A percentile compares a stretch with the other conserved stretches of the same genome.
Conservation (phyloP, 2,329 filamentous ascomycete genomes). For the Septoria petroselini region DNA sequence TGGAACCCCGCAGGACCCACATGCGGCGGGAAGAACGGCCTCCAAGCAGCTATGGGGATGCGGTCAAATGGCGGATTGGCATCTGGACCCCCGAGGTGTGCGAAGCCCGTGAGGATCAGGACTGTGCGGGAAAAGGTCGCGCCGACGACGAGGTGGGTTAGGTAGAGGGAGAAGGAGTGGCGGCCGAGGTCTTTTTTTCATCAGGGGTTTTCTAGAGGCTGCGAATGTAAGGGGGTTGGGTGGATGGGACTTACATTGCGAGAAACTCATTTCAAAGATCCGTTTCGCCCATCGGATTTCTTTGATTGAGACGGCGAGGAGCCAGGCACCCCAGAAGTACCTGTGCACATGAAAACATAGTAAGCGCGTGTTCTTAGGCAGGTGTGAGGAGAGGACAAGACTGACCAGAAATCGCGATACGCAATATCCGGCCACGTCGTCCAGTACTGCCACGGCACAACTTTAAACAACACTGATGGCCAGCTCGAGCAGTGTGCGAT, state of each 20-base stretch:
- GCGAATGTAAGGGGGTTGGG: background rate
- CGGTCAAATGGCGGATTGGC: conserved; percentile 15
- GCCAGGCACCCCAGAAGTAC: conserved; percentile 56
- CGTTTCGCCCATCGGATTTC: conserved; percentile 23
- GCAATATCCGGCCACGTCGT: background rate
- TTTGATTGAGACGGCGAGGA: conserved; percentile 18
- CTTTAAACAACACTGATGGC: conserved; percentile 11
- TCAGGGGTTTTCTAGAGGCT: background rate
- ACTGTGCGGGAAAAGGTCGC: conserved; percentile 53
- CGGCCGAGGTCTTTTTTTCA: conserved; percentile 49
- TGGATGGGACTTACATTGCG: conserved; percentile 25
- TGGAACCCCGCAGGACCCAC: conserved; percentile 18
- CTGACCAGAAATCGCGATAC: conserved; percentile 16
- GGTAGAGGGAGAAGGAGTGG: conserved; percentile 60
- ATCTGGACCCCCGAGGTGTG: conserved; percentile 14
- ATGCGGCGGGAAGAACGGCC: conserved; percentile 15
- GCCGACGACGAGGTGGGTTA: conserved; percentile 61
- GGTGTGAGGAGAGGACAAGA: no score
- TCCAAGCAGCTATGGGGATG: conserved; percentile 9
- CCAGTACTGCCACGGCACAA: conserved; percentile 10
- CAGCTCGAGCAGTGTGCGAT: conserved; percentile 11
- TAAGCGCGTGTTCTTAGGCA: no score
- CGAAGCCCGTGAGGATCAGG: conserved; percentile 23
- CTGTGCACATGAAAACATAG: conserved; percentile 31
- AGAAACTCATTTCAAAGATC: conserved; percentile 20